phyloP scores from a whole-genome alignment of 805 yeast species.

The Maudiozyma saulgeensis region DNA sequence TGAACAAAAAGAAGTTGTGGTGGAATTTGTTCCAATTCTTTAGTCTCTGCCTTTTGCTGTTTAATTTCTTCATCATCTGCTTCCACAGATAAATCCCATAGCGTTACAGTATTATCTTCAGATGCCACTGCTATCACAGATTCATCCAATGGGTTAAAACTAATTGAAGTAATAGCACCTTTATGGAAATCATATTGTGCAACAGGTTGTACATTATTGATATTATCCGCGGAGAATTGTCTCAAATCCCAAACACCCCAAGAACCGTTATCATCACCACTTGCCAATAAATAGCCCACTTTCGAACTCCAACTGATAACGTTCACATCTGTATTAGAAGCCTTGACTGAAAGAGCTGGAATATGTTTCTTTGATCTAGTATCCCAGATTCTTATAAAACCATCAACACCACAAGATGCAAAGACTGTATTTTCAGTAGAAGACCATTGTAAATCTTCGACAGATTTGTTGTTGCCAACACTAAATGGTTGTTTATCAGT shows the following conservation, averaged over 20 bases:
- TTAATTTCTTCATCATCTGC: constrained; percentile 96
- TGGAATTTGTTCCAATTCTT: constrained; percentile 82
- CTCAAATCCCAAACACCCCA: constrained; percentile 99
- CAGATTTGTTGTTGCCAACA: constrained; percentile 55
- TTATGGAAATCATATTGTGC: constrained; percentile 94
- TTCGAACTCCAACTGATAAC: constrained; percentile 93
- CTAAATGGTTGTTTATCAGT: constrained; percentile 76
- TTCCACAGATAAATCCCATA: constrained; percentile 98
- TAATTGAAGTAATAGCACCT: constrained; percentile 83
- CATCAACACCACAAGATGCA: constrained; percentile 85
- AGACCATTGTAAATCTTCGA: constrained; percentile 97
- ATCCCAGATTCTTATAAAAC: constrained; percentile 85
- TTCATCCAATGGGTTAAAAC: constrained; percentile 92
- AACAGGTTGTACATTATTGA: constrained; percentile 54
- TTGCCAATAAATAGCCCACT: constrained; percentile 77
- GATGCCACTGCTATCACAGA: constrained; percentile 92
- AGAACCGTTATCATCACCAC: constrained; percentile 94
- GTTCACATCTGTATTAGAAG: constrained; percentile 77
- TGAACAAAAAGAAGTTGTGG: constrained; percentile 93
- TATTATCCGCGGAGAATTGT: constrained; percentile 50
- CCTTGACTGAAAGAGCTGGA: constrained; percentile 79
- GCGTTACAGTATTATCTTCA: constrained; percentile 91
- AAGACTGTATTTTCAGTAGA: constrained; percentile 86
- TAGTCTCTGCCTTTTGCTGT: constrained; percentile 67
- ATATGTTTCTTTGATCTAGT: constrained; percentile 85